Evolutionary conservation across 164 flowering plant species (phyloP).

Genomic region (Kingdonia uniflora): DNA sequence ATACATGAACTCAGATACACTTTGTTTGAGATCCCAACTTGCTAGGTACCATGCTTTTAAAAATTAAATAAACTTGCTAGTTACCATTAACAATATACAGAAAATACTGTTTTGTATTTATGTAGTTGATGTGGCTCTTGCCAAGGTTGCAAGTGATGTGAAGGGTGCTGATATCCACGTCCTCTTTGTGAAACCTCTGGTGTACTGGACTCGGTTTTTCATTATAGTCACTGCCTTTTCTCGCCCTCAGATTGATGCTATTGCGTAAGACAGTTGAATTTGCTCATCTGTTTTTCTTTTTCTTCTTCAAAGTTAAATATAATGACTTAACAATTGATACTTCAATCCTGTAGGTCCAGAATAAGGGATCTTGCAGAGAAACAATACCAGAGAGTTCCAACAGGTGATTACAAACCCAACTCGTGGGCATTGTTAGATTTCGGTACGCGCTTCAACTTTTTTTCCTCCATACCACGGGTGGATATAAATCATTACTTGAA

Average conservation of each 20-base stretch:
- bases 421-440: conserved; percentile 92
- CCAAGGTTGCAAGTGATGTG: conserved; percentile 87
- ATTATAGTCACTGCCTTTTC: conserved; percentile 96
- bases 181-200: conserved; percentile 95
- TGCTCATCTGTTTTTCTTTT: neutral
- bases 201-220: conserved; percentile 94
- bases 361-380: conserved; percentile 79
- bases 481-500: neutral
- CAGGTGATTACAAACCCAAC: conserved; percentile 82
- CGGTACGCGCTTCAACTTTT: conserved; percentile 35
- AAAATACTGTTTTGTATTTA: conserved; percentile 12
- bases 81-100: too few relatives aligned
- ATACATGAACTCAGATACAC: too few relatives aligned
- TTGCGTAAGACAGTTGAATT: conserved; percentile 39
- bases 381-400: conserved; percentile 52
- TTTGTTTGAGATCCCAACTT: too few relatives aligned
- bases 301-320: neutral
- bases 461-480: neutral
- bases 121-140: conserved; percentile 84
- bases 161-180: conserved; percentile 87
- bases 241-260: conserved; percentile 88
- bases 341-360: conserved; percentile 35
- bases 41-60: neutral
- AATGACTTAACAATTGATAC: neutral
- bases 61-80: too few relatives aligned